These are phyloP conservation scores for Clavulina sp. DNA, from an alignment of 768 basidiomycete species.

Conservation along the genomic window DNA sequence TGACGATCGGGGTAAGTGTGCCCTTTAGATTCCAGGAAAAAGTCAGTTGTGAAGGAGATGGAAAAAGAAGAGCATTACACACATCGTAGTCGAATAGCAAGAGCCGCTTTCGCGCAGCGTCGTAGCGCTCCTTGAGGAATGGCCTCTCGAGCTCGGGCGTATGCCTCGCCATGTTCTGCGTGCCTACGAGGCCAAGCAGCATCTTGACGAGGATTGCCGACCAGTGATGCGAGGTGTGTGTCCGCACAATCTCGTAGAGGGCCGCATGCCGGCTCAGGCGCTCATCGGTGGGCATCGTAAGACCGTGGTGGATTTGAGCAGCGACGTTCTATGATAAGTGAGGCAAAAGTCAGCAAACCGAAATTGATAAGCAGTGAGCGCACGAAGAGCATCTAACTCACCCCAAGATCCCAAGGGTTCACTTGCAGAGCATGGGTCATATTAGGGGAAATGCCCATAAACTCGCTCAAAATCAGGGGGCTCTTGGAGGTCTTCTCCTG, in stretches of 20 bases:
- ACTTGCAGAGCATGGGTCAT: constrained; percentile 81
- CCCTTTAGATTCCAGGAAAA: constrained; percentile 32
- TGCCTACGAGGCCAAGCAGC: constrained; percentile 64
- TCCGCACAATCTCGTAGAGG: constrained; percentile 70
- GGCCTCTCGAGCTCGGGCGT: constrained; percentile 68
- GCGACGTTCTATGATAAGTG: constrained; percentile 61
- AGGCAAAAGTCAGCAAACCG: not conserved
- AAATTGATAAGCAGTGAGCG: not conserved
- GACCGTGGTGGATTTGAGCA: constrained; percentile 74
- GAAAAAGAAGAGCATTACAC: constrained; percentile 18
- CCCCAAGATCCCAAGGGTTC: constrained; percentile 92
- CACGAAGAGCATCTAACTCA: too few relatives aligned
- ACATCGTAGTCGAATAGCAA: constrained; percentile 96
- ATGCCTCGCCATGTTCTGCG: constrained; percentile 59
- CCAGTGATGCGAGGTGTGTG: constrained; percentile 92
- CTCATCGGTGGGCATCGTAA: constrained; percentile 63
- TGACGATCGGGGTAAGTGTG: constrained; percentile 93
- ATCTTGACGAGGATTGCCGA: constrained; percentile 78
- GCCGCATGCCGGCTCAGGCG: constrained; percentile 55
- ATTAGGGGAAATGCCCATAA: constrained; percentile 90
- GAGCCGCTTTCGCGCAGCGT: constrained; percentile 57
- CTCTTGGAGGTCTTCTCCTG: constrained; percentile 70
- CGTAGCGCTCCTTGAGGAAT: constrained; percentile 42
- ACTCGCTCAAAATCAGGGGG: constrained; percentile 86
- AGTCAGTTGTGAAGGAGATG: constrained; percentile 7